Conservation (phyloP, 2,329 filamentous ascomycete genomes). For the Botrytis deweyae region DNA sequence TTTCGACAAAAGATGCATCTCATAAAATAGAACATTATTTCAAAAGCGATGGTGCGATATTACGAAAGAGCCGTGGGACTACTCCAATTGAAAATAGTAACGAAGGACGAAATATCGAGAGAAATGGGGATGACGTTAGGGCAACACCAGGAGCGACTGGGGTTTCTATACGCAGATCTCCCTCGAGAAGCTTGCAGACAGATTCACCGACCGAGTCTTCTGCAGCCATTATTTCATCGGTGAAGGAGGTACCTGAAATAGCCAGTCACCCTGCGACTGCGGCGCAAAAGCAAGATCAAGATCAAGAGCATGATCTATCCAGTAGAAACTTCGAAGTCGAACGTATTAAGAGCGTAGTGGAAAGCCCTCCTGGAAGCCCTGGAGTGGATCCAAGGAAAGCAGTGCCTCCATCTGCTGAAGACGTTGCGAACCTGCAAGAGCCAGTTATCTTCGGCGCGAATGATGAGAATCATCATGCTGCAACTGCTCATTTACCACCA, state of each 20-base stretch:
- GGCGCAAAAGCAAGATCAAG: constrained; percentile 21
- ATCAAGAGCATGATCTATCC: constrained; percentile 19
- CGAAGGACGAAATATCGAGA: constrained; percentile 24
- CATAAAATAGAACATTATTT: constrained; percentile 29
- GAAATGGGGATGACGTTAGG: constrained; percentile 23
- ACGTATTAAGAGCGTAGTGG: constrained; percentile 31
- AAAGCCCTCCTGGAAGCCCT: constrained; percentile 37
- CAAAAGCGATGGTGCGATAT: constrained; percentile 32
- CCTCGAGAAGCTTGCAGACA: constrained; percentile 39
- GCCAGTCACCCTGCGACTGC: constrained; percentile 25
- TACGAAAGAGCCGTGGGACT: constrained; percentile 33
- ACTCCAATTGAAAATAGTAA: constrained; percentile 32
- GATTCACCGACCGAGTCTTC: constrained; percentile 32
- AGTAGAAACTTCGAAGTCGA: constrained; percentile 32
- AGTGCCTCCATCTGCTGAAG: constrained; percentile 40
- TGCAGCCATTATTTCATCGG: constrained; percentile 30
- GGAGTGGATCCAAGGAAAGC: constrained; percentile 38
- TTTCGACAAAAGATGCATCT: constrained; percentile 24
- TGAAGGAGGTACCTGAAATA: constrained; percentile 32
- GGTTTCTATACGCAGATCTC: constrained; percentile 31
- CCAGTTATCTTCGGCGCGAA: constrained; percentile 31
- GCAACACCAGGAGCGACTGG: constrained; percentile 20
- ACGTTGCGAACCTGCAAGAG: constrained; percentile 38
- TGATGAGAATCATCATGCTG: constrained; percentile 34
- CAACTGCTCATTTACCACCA: constrained; percentile 48